Evolutionary conservation across 2,329 filamentous ascomycete species (phyloP).

Genomic region (Amauroascus niger): DNA sequence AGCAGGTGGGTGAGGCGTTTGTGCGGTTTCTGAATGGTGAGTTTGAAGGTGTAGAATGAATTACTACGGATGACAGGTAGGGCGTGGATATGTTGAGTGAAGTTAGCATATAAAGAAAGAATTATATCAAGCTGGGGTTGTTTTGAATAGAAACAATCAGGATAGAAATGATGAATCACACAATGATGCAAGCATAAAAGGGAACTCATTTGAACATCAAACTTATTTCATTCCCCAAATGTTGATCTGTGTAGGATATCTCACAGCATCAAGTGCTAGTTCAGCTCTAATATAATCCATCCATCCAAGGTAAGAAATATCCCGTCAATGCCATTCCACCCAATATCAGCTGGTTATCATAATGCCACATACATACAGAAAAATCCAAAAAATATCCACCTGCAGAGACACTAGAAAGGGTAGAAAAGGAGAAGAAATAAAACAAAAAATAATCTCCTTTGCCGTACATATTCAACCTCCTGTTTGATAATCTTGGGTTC

Average conservation of each 20-base stretch:
- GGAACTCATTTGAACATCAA: too few relatives aligned
- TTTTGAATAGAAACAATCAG: too few relatives aligned
- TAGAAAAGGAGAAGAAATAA: not conserved
- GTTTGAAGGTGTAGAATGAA: constrained; percentile 27
- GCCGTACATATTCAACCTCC: not conserved
- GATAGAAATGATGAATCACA: too few relatives aligned
- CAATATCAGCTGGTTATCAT: not conserved
- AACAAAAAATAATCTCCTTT: not conserved
- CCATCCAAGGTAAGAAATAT: not conserved
- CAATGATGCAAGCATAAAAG: too few relatives aligned
- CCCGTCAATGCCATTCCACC: not conserved
- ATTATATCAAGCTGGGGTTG: too few relatives aligned
- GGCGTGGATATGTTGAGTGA: not conserved
- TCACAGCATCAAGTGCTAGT: not conserved
- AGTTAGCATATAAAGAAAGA: too few relatives aligned
- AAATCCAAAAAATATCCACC: not conserved
- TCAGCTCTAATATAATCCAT: not conserved
- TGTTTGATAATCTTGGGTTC: not conserved
- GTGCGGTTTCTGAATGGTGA: constrained; percentile 39
- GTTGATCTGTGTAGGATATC: too few relatives aligned
- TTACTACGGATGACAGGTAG: not conserved
- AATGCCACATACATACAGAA: not conserved
- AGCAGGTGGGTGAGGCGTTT: constrained; percentile 37
- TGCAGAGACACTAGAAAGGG: not conserved
- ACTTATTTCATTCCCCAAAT: too few relatives aligned